phyloP scores from a whole-genome alignment of 495 filamentous ascomycete species.

The Amorphotheca resinae region DNA sequence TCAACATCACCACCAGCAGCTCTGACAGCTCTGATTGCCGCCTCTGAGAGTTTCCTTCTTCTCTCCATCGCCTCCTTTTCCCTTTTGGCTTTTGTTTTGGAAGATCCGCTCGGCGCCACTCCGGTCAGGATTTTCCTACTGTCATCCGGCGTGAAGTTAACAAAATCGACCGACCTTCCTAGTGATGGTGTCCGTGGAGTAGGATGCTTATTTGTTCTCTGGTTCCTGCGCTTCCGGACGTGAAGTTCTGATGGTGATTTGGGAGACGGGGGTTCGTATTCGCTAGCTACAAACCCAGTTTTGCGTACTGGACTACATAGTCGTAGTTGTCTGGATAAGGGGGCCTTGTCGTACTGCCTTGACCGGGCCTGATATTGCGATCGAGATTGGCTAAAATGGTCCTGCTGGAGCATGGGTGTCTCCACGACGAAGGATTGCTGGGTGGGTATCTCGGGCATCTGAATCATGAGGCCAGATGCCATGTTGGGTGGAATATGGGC shows the following conservation, averaged over 20 bases:
- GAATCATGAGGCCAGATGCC: constrained; percentile 18
- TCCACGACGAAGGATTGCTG: constrained; percentile 9
- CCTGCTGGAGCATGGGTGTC: constrained; percentile 6
- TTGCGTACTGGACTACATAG: background rate
- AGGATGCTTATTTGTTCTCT: background rate
- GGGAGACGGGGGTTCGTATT: background rate
- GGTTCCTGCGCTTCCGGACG: constrained; percentile 9
- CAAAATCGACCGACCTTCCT: constrained; percentile 52
- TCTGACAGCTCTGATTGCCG: constrained; percentile 56
- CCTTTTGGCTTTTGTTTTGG: constrained; percentile 83
- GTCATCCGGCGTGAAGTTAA: constrained; percentile 85
- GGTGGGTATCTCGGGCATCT: constrained; percentile 9
- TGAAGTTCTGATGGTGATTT: background rate
- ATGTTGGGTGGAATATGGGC: constrained; percentile 4
- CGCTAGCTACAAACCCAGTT: background rate
- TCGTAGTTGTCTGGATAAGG: background rate
- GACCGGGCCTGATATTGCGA: background rate
- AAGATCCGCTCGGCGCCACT: constrained; percentile 80
- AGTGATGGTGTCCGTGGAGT: background rate
- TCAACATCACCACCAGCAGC: constrained; percentile 67
- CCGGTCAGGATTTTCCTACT: constrained; percentile 71
- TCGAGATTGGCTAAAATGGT: background rate
- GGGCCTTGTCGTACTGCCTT: background rate
- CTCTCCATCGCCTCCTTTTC: constrained; percentile 79
- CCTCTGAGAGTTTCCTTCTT: constrained; percentile 60